A percentile compares a stretch with the other conserved stretches of the same genome.
phyloP scores from a whole-genome alignment of 176 grass and related monocot species.

The Chloris gayana region DNA sequence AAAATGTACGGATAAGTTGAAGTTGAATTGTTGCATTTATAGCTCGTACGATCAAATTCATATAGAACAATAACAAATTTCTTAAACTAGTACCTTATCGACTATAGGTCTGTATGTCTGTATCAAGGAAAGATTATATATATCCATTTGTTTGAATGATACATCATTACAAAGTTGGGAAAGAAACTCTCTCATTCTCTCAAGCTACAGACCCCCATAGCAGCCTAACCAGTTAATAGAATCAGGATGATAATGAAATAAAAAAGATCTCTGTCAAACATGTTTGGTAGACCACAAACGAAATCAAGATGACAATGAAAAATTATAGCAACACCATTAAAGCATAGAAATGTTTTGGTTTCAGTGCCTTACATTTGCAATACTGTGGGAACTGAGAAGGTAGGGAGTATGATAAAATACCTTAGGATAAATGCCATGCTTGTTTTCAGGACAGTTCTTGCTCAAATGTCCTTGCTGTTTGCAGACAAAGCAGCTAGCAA shows the following conservation, averaged over 20 bases:
- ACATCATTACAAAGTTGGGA: background rate
- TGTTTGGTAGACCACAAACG: too few relatives aligned
- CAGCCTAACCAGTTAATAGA: background rate
- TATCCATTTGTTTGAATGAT: conserved; percentile 20
- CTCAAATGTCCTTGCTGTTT: conserved; percentile 85
- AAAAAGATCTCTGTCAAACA: background rate
- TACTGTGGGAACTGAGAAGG: conserved; percentile 18
- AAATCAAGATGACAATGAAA: too few relatives aligned
- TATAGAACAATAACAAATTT: background rate
- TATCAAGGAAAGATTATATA: background rate
- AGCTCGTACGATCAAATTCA: background rate
- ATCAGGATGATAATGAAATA: background rate
- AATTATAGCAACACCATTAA: background rate
- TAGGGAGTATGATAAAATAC: conserved; percentile 37
- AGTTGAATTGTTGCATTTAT: background rate
- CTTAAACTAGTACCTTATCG: background rate
- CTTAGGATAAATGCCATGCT: conserved; percentile 95
- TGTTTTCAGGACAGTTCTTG: conserved; percentile 85
- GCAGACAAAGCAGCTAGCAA: conserved; percentile 90
- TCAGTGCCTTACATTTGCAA: background rate
- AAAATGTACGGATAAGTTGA: background rate
- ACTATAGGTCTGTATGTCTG: background rate
- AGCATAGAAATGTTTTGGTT: background rate
- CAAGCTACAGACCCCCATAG: background rate
- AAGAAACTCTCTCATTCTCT: background rate